Evolutionary conservation across 345 rosid species (phyloP).

Genomic region (Moricandia moricandioides): DNA sequence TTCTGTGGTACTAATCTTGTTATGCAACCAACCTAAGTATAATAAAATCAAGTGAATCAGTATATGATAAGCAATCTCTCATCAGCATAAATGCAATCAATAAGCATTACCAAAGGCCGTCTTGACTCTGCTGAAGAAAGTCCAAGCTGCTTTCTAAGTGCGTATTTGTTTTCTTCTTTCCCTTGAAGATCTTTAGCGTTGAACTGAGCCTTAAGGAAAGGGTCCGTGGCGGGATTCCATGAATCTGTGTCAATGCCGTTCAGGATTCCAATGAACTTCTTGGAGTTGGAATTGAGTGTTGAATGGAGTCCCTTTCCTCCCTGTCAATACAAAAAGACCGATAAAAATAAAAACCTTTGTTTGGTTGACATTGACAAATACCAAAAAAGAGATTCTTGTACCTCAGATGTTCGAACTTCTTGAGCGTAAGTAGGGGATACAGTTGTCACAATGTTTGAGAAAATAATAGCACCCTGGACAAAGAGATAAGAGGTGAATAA

Average conservation of each 20-base stretch:
- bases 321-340: conserved; percentile 35
- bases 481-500: conserved; percentile 12
- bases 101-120: conserved; percentile 65
- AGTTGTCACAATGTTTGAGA: conserved; percentile 95
- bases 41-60: neutral
- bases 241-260: conserved; percentile 91
- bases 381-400: conserved; percentile 20
- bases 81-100: neutral
- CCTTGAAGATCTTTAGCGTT: conserved; percentile 77
- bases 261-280: conserved; percentile 84
- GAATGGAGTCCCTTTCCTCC: conserved; percentile 93
- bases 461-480: conserved; percentile 86
- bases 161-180: conserved; percentile 77
- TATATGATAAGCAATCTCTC: conserved; percentile 5
- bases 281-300: conserved; percentile 73
- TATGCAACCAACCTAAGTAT: conserved; percentile 82
- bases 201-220: conserved; percentile 75
- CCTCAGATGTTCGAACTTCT: conserved; percentile 94
- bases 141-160: conserved; percentile 67
- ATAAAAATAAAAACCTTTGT: neutral
- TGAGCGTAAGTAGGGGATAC: conserved; percentile 96
- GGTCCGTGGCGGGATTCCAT: conserved; percentile 94
- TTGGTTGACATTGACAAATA: neutral
- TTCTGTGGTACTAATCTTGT: conserved; percentile 97
- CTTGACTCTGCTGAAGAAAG: conserved; percentile 65